Percentiles rank a stretch among this genome's conserved stretches.
Evolutionary conservation across 2,329 filamentous ascomycete genomes (phyloP).

Genomic region (Pseudocercospora cruenta): DNA sequence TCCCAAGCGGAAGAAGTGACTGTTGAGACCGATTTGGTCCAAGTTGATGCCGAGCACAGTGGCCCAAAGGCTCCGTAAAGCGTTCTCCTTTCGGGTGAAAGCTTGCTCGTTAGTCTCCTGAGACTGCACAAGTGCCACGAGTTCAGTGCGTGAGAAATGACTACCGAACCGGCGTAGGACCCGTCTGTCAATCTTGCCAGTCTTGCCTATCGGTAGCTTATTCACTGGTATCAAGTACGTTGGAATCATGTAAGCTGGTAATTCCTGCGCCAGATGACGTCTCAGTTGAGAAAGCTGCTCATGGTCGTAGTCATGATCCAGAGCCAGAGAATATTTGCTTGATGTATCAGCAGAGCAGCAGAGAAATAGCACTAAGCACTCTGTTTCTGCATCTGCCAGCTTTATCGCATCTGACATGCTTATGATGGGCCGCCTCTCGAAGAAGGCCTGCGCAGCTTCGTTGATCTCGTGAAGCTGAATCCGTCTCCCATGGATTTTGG

Average conservation of each 20-base stretch:
- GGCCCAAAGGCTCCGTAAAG: constrained; percentile 16
- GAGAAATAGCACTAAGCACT: not conserved
- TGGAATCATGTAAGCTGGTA: constrained; percentile 72
- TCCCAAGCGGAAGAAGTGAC: constrained; percentile 51
- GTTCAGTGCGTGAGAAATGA: not conserved
- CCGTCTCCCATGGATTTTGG: constrained; percentile 9
- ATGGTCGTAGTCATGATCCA: not conserved
- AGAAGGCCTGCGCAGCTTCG: constrained; percentile 42
- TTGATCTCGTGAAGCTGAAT: constrained; percentile 5
- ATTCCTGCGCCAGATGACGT: not conserved
- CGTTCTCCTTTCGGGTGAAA: not conserved
- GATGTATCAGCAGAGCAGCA: not conserved
- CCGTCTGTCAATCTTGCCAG: constrained; percentile 71
- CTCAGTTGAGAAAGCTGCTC: not conserved
- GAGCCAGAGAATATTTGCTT: not conserved
- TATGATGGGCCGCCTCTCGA: not conserved
- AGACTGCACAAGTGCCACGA: not conserved
- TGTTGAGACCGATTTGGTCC: constrained; percentile 26
- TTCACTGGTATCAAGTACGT: constrained; percentile 71
- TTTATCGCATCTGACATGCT: not conserved
- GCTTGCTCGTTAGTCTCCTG: not conserved
- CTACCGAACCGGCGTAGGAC: constrained; percentile 1
- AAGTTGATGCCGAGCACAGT: not conserved
- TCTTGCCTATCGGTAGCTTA: constrained; percentile 68
- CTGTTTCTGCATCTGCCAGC: not conserved